Evolutionary conservation across 345 rosid genomes (phyloP), one percentile per base, ranked within the genome.

Genomic region (Xanthoceras sorbifolium): DNA sequence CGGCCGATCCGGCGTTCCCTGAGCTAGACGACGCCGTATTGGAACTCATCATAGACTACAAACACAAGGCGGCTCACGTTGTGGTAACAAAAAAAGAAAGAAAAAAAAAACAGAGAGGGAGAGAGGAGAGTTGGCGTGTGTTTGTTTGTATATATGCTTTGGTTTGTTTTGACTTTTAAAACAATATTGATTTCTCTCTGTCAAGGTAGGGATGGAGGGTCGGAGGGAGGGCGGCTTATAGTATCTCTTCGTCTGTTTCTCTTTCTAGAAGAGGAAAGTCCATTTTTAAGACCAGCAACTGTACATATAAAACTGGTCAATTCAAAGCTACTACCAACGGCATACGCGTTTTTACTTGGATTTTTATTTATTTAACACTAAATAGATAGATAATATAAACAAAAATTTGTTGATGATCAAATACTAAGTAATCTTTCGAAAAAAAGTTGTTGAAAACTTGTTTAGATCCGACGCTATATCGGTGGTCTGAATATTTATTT

Each of bases 1-100:
- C 98, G 72, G 86, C 86, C 17, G 98, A 91, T 90, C 97, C 97
- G 80, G 81, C 89, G 48, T 76, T 85, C 26, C 69, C 90, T 63
- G 90, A 86, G 79, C 90, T 88, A 2, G 98, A 95, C 17, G 97
- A 87, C 32, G 92, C 88, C 80, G 89, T 76, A 71, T 79, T 85
- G 31, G 91, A 67, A 77, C 82, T 86, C 94, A 90, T 90, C 75
- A 9, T 23, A 42, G 67, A 42, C 36, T 28, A 50, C 15, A 22
- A 65, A 31, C 26, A 32, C 38, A 28, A 72, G 63, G 73, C 3
- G 26, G 2, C 5, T 22, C 31, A 44, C 54, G 20, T 34, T 23
- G 82, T 20, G 31, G 5, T n/a, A 9, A 6, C 15, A 14, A 72
- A 54, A 29, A 54, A 31, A 2, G 6, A 50, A 31, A 57, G 26